Evolutionary conservation across 192 early-diverging fungal genomes (phyloP), one percentile per base, ranked within the genome.

Genomic region (Cladochytrium replicatum): DNA sequence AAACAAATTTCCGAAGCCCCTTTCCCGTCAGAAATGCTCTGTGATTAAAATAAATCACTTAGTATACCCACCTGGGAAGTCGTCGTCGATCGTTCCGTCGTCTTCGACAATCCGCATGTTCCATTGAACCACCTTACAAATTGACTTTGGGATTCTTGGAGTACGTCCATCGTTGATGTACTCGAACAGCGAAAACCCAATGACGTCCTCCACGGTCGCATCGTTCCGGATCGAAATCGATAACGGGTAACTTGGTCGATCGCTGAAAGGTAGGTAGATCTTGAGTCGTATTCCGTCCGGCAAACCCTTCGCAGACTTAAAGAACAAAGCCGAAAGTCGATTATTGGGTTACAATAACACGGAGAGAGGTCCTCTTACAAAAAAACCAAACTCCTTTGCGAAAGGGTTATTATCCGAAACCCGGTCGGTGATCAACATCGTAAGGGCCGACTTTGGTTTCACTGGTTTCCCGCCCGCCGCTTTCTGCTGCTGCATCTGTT

Each of bases 61-160:
- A 0, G 6, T n/a, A 21, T 4, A 32, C 51, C 31, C 68, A 87
- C 85, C 85, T 29, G 93, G 93, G 58, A 99, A 84, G 63, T 99
- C 91, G 28, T 95, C 91, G 55, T 99, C 95, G 29, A 99, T 82
- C 30, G 81, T 81, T 17, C 95, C 95, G 67, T 95, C 95, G 49
- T 91, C 90, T 54, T 95, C 93, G 0, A 85, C 89, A 57, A 99
- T 95, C 30, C 88, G 71, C 58, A 99, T 63, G 15, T 81, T 81
- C 95, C 95, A 99, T 56, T 75, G 61, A 2, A 71, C 74, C 8
- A 92, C 78, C 43, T 88, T 77, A 19, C 70, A 75, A 23, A 73
- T 52, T 5, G 81, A 69, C 3, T 61, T 63, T 2, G 77, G 79
- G 15, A 97, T 56, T 13, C 56, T 48, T 8, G 93, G 87, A 24